Percentiles rank a stretch among this genome's conserved stretches.
Evolutionary conservation across 176 grass and related monocot genomes (phyloP).

Genomic region (Aegilops sharonensis): DNA sequence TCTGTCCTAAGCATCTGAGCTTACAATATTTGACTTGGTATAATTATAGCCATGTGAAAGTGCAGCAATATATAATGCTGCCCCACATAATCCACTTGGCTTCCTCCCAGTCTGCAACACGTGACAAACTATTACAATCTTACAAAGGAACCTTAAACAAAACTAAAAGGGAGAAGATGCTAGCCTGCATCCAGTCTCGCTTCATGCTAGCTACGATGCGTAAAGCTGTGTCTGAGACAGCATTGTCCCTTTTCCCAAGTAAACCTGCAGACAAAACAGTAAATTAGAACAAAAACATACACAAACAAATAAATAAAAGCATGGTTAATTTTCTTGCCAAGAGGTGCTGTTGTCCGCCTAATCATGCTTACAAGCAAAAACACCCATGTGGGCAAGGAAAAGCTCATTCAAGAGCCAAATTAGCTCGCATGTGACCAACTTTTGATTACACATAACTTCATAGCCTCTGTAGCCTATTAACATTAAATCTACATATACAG

Average conservation of each 20-base stretch:
- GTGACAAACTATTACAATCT: constrained; percentile 16
- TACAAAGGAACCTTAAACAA: constrained; percentile 25
- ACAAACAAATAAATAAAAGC: neutral
- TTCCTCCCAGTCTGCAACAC: constrained; percentile 84
- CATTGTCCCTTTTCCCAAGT: constrained; percentile 59
- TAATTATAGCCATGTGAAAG: constrained; percentile 70
- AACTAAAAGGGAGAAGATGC: constrained; percentile 4
- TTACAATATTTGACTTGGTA: constrained; percentile 89
- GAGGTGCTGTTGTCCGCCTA: neutral
- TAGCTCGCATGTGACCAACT: neutral
- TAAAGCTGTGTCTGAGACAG: constrained; percentile 70
- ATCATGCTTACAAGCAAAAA: neutral
- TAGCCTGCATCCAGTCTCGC: constrained; percentile 93
- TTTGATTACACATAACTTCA: neutral
- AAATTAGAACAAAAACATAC: neutral
- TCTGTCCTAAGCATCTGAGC: constrained; percentile 18
- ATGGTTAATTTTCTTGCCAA: neutral
- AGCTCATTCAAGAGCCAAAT: neutral
- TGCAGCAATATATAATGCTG: constrained; percentile 88
- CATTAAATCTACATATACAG: neutral
- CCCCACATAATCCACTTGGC: constrained; percentile 94
- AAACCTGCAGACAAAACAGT: constrained; percentile 56
- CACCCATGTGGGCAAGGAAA: neutral
- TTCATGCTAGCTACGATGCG: constrained; percentile 88
- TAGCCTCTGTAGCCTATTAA: neutral